phyloP scores from a whole-genome alignment of 257 asterid genomes.

The Echium plantagineum region DNA sequence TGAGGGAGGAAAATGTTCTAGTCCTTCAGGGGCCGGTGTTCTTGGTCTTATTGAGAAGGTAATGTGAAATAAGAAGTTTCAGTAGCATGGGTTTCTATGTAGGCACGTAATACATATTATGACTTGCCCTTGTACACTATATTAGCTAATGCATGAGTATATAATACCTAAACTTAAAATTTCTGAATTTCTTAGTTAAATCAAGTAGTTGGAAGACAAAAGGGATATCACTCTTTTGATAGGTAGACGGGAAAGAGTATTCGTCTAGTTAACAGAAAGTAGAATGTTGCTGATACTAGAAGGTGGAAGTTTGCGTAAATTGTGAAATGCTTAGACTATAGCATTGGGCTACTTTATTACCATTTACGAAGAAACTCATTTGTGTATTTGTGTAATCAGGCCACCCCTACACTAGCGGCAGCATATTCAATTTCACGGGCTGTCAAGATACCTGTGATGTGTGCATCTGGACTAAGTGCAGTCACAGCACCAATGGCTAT shows the following conservation, averaged over 20 bases:
- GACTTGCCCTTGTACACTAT: no score
- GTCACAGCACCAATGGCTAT: constrained; percentile 94
- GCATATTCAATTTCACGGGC: constrained; percentile 84
- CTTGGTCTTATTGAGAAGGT: constrained; percentile 91
- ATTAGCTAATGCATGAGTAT: no score
- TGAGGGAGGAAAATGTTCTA: constrained; percentile 77
- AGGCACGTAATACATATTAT: no score
- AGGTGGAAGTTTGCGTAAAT: no score
- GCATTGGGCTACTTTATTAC: not conserved
- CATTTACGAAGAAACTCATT: constrained; percentile 1
- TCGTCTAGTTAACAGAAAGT: no score
- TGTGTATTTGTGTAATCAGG: constrained; percentile 24
- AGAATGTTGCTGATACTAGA: no score
- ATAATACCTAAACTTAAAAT: no score
- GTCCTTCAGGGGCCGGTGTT: constrained; percentile 66
- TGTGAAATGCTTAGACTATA: no score
- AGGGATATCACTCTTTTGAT: no score
- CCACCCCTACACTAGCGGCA: constrained; percentile 82
- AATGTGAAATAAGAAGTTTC: not conserved
- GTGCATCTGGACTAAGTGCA: constrained; percentile 81
- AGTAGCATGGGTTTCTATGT: not conserved
- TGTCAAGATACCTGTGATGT: constrained; percentile 67
- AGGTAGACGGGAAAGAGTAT: no score
- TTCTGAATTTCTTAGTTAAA: no score
- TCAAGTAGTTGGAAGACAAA: no score